phyloP scores from a whole-genome alignment of 1,139 yeast species.

The Waltiozyma sp. region DNA sequence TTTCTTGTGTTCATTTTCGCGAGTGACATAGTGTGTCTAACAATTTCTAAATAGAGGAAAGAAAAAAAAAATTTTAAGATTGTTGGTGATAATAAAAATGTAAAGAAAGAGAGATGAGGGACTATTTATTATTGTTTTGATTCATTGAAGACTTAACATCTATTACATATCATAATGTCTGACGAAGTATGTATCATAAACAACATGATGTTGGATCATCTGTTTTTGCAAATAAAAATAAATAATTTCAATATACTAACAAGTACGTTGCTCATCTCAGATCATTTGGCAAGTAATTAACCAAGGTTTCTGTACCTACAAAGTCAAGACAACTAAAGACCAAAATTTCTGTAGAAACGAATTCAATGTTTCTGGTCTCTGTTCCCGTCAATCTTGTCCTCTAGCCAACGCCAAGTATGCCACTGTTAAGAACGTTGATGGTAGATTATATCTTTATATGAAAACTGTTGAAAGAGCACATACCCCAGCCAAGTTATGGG shows the following conservation, averaged over 20 bases:
- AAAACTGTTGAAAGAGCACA: slow-evolving; percentile 97
- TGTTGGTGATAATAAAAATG: not conserved
- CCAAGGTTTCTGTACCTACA: slow-evolving; percentile 83
- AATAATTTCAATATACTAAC: slow-evolving; percentile 1
- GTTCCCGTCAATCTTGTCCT: slow-evolving; percentile 90
- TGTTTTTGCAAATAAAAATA: too few species aligned
- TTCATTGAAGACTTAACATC: not conserved
- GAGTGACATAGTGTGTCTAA: not conserved
- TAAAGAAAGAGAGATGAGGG: not conserved
- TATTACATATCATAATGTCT: slow-evolving; percentile 23
- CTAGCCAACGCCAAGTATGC: slow-evolving; percentile 94
- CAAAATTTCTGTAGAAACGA: slow-evolving; percentile 84
- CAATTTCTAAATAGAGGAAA: not conserved
- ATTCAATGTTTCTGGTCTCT: slow-evolving; percentile 82
- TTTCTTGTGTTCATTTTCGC: not conserved
- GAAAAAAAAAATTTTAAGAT: not conserved
- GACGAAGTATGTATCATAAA: slow-evolving; percentile 26
- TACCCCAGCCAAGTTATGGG: slow-evolving; percentile 90
- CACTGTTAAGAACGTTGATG: slow-evolving; percentile 82
- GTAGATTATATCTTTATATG: slow-evolving; percentile 83
- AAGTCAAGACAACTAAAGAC: slow-evolving; percentile 66
- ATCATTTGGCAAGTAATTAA: slow-evolving; percentile 87
- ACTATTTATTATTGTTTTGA: not conserved
- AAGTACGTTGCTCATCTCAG: slow-evolving; percentile 16
- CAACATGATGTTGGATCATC: too few species aligned